These are phyloP conservation scores for Parvularia atlantis DNA, from an alignment of 78 protist genomes.

Conservation along the genomic window DNA sequence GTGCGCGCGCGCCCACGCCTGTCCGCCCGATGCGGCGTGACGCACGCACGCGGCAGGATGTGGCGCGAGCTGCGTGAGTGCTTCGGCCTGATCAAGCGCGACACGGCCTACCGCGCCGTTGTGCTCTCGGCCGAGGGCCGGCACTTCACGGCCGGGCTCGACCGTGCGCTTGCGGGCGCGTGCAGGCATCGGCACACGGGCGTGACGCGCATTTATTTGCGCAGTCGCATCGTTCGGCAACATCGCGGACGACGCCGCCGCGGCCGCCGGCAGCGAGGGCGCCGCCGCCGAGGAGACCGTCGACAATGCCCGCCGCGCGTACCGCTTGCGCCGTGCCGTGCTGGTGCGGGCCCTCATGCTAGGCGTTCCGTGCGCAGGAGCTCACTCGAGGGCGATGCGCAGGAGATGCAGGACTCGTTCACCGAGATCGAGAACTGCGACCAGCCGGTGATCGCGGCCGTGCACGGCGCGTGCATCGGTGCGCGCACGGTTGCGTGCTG, in stretches of 20 bases:
- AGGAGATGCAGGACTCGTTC: constrained; percentile 1
- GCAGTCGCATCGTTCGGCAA: background rate
- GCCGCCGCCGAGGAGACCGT: background rate
- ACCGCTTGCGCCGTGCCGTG: background rate
- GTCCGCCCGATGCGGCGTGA: no score
- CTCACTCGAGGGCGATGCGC: background rate
- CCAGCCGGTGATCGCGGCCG: constrained; percentile 41
- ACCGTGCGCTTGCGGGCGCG: background rate
- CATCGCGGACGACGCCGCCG: background rate
- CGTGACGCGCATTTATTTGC: no score
- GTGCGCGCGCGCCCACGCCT: no score
- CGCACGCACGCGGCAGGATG: background rate
- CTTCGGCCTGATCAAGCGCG: background rate
- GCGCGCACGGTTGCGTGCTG: constrained; percentile 1
- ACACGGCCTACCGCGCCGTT: background rate
- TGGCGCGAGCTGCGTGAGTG: background rate
- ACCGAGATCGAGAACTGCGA: constrained; percentile 16
- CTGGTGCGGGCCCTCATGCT: background rate
- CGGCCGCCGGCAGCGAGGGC: no score
- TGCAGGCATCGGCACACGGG: background rate
- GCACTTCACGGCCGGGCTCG: background rate
- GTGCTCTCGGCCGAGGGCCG: constrained; percentile 1
- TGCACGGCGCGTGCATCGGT: constrained; percentile 51
- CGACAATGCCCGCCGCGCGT: background rate
- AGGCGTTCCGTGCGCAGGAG: background rate